Conservation (phyloP, 2,329 filamentous ascomycete species). For the Neurospora crassa region DNA sequence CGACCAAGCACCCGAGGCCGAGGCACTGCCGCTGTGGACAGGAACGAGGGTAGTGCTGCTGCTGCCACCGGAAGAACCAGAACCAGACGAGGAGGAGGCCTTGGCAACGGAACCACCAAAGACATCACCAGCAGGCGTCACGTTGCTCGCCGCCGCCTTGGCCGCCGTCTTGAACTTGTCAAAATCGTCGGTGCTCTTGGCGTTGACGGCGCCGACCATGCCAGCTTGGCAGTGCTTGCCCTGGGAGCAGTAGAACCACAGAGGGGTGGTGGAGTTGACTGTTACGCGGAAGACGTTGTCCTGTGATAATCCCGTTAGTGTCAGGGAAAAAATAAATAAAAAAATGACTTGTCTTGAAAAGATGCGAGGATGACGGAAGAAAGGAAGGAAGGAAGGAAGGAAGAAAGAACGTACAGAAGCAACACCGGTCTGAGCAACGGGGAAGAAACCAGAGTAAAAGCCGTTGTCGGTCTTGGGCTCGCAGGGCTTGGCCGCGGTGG, state of each 20-base stretch:
- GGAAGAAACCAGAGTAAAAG: conserved; percentile 39
- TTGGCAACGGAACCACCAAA: conserved; percentile 13
- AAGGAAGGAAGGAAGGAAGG: not conserved
- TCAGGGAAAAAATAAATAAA: not conserved
- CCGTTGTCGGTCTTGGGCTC: conserved; percentile 26
- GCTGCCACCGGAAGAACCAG: not conserved
- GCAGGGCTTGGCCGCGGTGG: conserved; percentile 25
- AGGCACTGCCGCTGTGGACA: not conserved
- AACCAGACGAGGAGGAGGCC: not conserved
- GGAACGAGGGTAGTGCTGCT: not conserved
- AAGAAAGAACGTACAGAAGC: not conserved
- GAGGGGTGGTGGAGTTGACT: conserved; percentile 30
- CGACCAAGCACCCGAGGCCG: not conserved
- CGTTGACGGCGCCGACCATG: conserved; percentile 37
- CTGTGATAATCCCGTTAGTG: conserved; percentile 5
- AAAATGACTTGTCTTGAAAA: too few relatives aligned
- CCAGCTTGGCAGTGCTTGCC: conserved; percentile 36
- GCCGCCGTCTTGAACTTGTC: conserved; percentile 8
- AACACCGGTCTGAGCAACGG: conserved; percentile 19
- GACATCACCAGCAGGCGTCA: conserved; percentile 7
- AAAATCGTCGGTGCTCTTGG: not conserved
- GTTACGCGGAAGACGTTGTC: conserved; percentile 34
- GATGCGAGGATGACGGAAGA: not conserved
- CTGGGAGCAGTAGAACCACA: conserved; percentile 38
- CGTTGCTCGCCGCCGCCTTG: conserved; percentile 6